Percentiles rank a stretch among this genome's conserved stretches.
Conservation (phyloP, 2,329 filamentous ascomycete genomes). For the Lomentospora prolificans region DNA sequence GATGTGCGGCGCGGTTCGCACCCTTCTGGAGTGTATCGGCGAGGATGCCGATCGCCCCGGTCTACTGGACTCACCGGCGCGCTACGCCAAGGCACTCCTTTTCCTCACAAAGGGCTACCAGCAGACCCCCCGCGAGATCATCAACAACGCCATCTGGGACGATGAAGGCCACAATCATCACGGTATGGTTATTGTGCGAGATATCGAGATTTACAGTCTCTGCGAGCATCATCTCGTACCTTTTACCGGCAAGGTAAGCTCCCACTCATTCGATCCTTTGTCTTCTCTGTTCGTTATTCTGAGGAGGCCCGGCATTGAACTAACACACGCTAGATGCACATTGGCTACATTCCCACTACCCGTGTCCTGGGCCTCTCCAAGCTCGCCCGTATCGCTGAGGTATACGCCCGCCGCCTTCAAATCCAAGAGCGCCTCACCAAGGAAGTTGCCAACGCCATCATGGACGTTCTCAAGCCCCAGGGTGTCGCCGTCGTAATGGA, state of each 20-base stretch:
- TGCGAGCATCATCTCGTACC: conserved; percentile 98
- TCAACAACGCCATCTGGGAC: conserved; percentile 90
- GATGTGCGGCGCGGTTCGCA: conserved; percentile 53
- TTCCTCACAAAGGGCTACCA: conserved; percentile 97
- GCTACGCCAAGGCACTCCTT: conserved; percentile 92
- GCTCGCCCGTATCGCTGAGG: conserved; percentile 87
- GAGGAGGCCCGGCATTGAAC: neutral
- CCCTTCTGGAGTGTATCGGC: conserved; percentile 58
- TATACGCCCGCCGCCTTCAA: conserved; percentile 89
- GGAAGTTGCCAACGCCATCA: conserved; percentile 88
- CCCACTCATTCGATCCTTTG: neutral
- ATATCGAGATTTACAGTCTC: conserved; percentile 88
- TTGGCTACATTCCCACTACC: conserved; percentile 89
- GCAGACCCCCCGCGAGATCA: conserved; percentile 82
- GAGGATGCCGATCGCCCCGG: conserved; percentile 59
- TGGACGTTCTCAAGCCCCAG: conserved; percentile 85
- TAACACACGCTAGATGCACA: conserved; percentile 69
- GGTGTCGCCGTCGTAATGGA: conserved; percentile 98
- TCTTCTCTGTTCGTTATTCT: neutral
- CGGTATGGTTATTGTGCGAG: conserved; percentile 94
- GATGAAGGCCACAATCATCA: conserved; percentile 75
- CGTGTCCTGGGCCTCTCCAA: conserved; percentile 94
- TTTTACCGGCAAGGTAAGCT: conserved; percentile 77
- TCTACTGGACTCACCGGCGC: conserved; percentile 59
- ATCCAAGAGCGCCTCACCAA: conserved; percentile 95